Evolutionary conservation across 2,329 filamentous ascomycete species (phyloP).

Genomic region (Aquanectria penicillioides): DNA sequence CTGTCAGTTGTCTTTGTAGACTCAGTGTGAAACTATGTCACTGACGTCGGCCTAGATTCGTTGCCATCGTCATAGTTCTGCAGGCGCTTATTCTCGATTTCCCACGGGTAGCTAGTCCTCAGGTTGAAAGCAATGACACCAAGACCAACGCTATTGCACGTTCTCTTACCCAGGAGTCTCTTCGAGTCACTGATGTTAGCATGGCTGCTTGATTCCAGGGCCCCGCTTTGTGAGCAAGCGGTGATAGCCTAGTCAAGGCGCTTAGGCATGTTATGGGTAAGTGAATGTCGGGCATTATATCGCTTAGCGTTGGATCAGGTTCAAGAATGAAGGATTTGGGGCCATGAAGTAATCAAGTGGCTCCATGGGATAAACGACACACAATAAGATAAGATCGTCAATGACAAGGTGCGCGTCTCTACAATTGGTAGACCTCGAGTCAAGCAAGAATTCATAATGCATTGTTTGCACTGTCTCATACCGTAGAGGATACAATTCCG

Average conservation of each 20-base stretch:
- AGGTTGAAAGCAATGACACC: too few relatives aligned
- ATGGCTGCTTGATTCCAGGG: background rate
- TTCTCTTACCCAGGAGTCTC: background rate
- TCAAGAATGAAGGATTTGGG: too few relatives aligned
- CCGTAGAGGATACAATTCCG: background rate
- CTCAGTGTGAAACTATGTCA: background rate
- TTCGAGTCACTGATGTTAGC: background rate
- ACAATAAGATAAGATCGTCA: background rate
- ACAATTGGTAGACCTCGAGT: background rate
- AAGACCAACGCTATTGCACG: background rate
- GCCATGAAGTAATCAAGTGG: too few relatives aligned
- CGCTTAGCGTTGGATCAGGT: too few relatives aligned
- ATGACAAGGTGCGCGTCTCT: background rate
- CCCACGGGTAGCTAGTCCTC: background rate
- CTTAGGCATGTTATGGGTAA: background rate
- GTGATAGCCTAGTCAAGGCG: too few relatives aligned
- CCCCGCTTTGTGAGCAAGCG: too few relatives aligned
- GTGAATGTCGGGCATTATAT: too few relatives aligned
- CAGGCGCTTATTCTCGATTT: constrained; percentile 29
- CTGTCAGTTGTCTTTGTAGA: constrained; percentile 34
- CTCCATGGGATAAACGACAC: background rate
- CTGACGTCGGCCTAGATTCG: constrained; percentile 31
- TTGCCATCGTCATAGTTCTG: constrained; percentile 34
- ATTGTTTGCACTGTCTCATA: constrained; percentile 14
- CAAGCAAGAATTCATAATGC: constrained; percentile 5